Base-by-base conservation (phyloP, 2,329 filamentous ascomycete genomes). In the Penicillium italicum region DNA sequence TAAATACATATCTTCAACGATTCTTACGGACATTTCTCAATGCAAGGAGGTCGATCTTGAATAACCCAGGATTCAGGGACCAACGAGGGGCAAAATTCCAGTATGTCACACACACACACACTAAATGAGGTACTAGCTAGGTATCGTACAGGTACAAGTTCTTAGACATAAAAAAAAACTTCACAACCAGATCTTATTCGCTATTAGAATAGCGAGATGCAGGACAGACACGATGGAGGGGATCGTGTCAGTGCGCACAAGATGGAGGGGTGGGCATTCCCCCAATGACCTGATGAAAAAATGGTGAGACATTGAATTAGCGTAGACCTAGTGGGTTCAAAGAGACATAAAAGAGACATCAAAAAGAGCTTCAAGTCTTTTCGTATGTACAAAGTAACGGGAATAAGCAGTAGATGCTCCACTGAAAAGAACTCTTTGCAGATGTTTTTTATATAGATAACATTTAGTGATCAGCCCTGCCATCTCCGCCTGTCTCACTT, bases 161-260 rank as follows among this genome's bases (percentile, higher is more conserved):
- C 37, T 11, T 40, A 37, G 9, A 26, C 4, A 24, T 7, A 5
- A 44, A 12, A 37, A 33, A 28, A 40, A 30, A 30, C 37, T 48
- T 53, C 42, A 44, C 42, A 38, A 20, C 14, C 10, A 41, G 16
- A 26, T 53, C 12, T 28, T 7, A 54, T 54, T 54, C 44, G 51
- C 31, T 38, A 26, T 31, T n/a, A 28, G 18, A 41, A 44, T 7
- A 31, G 44, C 12, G 16, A 41, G 46, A 48, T 42, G 47, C 44
- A 45, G 46, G 22, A 48, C 50, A 55, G 48, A 50, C 41, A 56
- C 22, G 26, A 58, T 56, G 52, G 60, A 61, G 56, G 58, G 61
- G 42, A 33, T 45, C 18, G 30, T 45, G 43, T 45, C 43, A 45
- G 43, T 45, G 43, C 43, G 43, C 30, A 45, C 28, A 3, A 31